Conservation (phyloP, 441 rosid genomes). For the Erodium texanum region DNA sequence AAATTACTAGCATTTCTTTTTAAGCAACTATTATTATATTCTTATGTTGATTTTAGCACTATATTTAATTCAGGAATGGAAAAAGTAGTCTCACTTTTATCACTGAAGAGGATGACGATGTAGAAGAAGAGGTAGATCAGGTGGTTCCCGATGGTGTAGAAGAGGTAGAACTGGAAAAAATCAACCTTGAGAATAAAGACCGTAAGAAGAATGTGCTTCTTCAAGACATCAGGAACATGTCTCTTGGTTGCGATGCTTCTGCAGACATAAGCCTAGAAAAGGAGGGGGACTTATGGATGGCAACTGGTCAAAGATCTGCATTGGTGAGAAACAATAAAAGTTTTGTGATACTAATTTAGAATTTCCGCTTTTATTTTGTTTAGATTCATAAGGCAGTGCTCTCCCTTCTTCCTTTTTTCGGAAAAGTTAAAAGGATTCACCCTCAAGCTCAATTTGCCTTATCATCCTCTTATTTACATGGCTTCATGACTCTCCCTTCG, state of each 20-base stretch:
- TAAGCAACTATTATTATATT: neutral
- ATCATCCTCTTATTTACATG: neutral
- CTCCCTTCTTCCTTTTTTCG: constrained; percentile 1
- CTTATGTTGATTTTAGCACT: constrained; percentile 16
- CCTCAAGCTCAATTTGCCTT: neutral
- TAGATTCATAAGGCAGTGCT: neutral
- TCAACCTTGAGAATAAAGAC: constrained; percentile 75
- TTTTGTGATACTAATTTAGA: constrained; percentile 9
- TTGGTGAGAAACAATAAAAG: constrained; percentile 49
- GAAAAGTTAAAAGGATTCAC: neutral
- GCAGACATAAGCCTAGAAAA: constrained; percentile 39
- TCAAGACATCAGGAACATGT: constrained; percentile 73
- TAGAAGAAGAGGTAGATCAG: constrained; percentile 96
- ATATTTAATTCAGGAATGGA: constrained; percentile 61
- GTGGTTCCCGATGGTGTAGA: constrained; percentile 98
- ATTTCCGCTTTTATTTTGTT: constrained; percentile 2
- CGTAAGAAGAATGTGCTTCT: constrained; percentile 67
- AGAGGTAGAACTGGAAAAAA: constrained; percentile 94
- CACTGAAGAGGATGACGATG: constrained; percentile 92
- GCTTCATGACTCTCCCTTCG: neutral
- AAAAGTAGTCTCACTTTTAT: constrained; percentile 84
- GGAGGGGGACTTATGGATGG: constrained; percentile 71
- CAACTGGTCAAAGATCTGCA: constrained; percentile 53
- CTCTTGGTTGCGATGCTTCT: constrained; percentile 43
- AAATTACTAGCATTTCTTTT: neutral